Evolutionary conservation across 78 protist genomes (phyloP).

Genomic region (Dictyostelium firmibasis): DNA sequence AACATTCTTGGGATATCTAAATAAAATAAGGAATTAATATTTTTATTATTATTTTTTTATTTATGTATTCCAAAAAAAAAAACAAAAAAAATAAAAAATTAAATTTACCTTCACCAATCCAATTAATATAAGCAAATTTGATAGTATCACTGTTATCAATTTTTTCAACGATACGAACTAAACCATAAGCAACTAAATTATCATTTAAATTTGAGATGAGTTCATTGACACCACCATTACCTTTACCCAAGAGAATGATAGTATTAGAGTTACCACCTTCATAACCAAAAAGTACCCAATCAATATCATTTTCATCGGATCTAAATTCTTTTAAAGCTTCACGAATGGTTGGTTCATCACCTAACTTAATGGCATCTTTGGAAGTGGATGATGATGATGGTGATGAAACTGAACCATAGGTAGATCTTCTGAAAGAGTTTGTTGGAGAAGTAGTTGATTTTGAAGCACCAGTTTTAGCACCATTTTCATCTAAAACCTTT

Average conservation of each 20-base stretch:
- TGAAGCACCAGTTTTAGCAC: conserved; percentile 15
- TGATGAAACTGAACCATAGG: background rate
- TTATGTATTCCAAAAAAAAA: too few species aligned
- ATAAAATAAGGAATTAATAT: too few species aligned
- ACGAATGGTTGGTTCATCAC: conserved; percentile 49
- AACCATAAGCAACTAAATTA: conserved; percentile 65
- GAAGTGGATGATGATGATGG: background rate
- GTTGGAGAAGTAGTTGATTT: background rate
- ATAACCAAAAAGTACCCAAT: conserved; percentile 82
- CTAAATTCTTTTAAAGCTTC: conserved; percentile 72
- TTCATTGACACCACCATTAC: conserved; percentile 47
- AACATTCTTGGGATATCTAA: conserved; percentile 67
- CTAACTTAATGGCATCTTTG: conserved; percentile 41
- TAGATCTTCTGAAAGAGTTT: background rate
- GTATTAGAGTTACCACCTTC: conserved; percentile 71
- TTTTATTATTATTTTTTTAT: too few species aligned
- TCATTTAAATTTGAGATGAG: conserved; percentile 4
- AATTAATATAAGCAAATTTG: conserved; percentile 70
- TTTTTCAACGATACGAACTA: conserved; percentile 64
- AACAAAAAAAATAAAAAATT: background rate
- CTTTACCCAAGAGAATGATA: conserved; percentile 48
- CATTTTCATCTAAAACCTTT: conserved; percentile 55
- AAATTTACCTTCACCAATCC: conserved; percentile 54
- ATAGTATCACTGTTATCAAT: conserved; percentile 77
- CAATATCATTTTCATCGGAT: conserved; percentile 41